Evolutionary conservation across 2,329 filamentous ascomycete species (phyloP).

Genomic region (Alternaria sp.): DNA sequence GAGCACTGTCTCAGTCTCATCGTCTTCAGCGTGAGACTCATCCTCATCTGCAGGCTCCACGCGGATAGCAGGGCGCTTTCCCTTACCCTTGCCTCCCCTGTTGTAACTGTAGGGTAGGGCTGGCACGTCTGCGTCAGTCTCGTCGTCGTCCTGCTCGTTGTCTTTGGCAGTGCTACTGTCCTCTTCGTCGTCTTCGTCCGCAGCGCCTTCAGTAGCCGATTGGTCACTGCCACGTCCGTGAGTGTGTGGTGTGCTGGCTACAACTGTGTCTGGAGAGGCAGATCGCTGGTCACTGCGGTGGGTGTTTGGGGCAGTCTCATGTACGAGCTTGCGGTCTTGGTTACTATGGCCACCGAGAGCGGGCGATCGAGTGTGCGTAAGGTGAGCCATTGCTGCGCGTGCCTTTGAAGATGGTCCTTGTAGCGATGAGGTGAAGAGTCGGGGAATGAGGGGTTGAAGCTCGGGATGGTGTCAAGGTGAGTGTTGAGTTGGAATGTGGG

Average conservation of each 20-base stretch:
- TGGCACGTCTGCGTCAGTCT: conserved; percentile 46
- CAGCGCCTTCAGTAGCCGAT: conserved; percentile 39
- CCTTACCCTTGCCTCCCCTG: conserved; percentile 47
- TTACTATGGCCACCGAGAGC: conserved; percentile 42
- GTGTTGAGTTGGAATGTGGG: conserved; percentile 10
- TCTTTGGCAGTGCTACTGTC: conserved; percentile 45
- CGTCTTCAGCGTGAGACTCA: conserved; percentile 42
- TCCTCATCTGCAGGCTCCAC: conserved; percentile 46
- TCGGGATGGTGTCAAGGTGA: conserved; percentile 6
- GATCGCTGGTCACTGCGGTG: conserved; percentile 37
- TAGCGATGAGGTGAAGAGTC: conserved; percentile 12
- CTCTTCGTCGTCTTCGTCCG: conserved; percentile 49
- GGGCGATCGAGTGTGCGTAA: conserved; percentile 35
- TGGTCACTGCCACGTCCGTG: conserved; percentile 40
- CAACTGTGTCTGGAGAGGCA: conserved; percentile 28
- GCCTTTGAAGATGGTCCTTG: conserved; percentile 11
- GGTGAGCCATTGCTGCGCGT: conserved; percentile 38
- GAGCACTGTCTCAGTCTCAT: conserved; percentile 41
- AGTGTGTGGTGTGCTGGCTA: conserved; percentile 33
- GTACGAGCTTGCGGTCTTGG: conserved; percentile 43
- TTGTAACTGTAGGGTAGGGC: conserved; percentile 47
- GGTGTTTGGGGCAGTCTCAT: conserved; percentile 32
- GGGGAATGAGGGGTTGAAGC: background rate
- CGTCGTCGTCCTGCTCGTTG: conserved; percentile 44
- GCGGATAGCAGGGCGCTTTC: conserved; percentile 49